These are phyloP conservation scores for Dacryopinax spathularia DNA, from an alignment of 768 basidiomycete species.

Conservation along the genomic window DNA sequence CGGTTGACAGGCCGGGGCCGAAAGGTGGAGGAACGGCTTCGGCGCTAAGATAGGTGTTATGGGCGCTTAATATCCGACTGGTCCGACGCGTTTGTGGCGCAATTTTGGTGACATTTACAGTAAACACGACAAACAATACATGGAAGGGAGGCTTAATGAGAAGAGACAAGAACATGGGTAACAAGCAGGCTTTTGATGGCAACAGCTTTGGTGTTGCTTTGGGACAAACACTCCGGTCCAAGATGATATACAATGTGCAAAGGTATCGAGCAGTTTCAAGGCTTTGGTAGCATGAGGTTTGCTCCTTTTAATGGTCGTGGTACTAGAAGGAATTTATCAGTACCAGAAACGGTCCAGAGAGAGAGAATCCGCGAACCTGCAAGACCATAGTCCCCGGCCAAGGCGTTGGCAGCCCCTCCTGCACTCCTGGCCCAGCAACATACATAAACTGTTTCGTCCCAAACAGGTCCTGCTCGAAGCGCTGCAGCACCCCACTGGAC, in stretches of 20 bases:
- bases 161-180: no score
- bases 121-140: no score
- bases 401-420: constrained; percentile 34
- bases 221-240: neutral
- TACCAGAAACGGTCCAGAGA: neutral
- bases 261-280: neutral
- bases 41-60: no score
- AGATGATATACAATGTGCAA: neutral
- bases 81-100: no score
- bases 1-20: no score
- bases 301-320: neutral
- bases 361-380: constrained; percentile 20
- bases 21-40: no score
- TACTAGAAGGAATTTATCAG: neutral
- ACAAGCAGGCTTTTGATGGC: no score
- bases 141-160: no score
- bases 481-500: neutral
- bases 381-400: constrained; percentile 59
- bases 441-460: neutral
- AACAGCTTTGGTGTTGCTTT: neutral
- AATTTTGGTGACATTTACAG: no score
- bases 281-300: neutral
- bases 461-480: neutral
- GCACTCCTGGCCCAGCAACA: neutral
- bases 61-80: no score